These are phyloP conservation scores for Myxozyma mucilagina DNA, from an alignment of 805 yeast genomes.

Conservation along the genomic window DNA sequence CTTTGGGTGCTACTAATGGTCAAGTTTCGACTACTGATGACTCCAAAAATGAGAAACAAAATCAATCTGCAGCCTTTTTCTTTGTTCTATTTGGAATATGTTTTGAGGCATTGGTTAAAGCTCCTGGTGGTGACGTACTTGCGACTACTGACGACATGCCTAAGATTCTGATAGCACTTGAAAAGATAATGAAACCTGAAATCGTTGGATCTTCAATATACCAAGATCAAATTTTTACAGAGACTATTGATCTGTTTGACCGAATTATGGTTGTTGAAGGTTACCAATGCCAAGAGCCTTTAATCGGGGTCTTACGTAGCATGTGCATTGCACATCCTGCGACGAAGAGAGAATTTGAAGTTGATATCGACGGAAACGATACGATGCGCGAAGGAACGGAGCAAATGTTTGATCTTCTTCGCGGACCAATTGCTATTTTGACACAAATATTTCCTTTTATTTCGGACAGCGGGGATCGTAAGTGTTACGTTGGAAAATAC, in stretches of 20 bases:
- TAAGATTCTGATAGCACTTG: conserved; percentile 53
- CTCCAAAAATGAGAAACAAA: conserved; percentile 31
- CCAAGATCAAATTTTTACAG: conserved; percentile 68
- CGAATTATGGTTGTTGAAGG: conserved; percentile 62
- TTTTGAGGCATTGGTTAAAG: conserved; percentile 65
- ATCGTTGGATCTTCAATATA: conserved; percentile 61
- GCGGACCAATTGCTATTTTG: conserved; percentile 67
- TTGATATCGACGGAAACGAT: conserved; percentile 41
- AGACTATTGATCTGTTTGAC: conserved; percentile 73
- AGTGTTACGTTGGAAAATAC: neutral
- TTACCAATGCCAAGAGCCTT: conserved; percentile 48
- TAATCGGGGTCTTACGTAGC: conserved; percentile 59
- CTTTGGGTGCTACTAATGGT: conserved; percentile 54
- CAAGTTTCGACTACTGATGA: conserved; percentile 14
- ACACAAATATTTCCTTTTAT: conserved; percentile 61
- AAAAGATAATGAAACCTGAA: conserved; percentile 56
- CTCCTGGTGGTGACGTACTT: conserved; percentile 35
- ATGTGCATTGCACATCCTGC: conserved; percentile 52
- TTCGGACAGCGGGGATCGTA: conserved; percentile 43
- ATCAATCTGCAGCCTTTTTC: conserved; percentile 52
- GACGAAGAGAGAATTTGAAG: conserved; percentile 18
- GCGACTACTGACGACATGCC: conserved; percentile 37
- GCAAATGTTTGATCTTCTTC: conserved; percentile 75
- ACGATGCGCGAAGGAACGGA: conserved; percentile 61
- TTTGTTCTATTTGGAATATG: conserved; percentile 83